Conservation (phyloP, 495 filamentous ascomycete species). For the Rusavskia elegans region DNA sequence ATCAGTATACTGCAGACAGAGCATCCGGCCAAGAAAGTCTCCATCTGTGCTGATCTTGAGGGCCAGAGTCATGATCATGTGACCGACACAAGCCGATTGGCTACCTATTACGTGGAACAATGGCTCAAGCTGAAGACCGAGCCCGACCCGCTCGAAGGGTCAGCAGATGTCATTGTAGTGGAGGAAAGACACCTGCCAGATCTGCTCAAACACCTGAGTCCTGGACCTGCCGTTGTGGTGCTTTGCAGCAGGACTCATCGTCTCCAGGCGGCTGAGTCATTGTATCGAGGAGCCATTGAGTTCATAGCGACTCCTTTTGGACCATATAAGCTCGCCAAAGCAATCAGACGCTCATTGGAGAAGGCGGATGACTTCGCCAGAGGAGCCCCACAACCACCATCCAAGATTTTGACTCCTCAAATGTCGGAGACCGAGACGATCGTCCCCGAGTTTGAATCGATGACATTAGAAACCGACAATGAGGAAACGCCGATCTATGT, state of each 20-base stretch:
- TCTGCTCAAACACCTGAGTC: background rate
- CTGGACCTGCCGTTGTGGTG: slow-evolving; percentile 6
- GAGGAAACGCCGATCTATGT: slow-evolving; percentile 4
- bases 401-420: background rate
- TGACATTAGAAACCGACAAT: slow-evolving; percentile 8
- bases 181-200: slow-evolving; percentile 16
- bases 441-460: slow-evolving; percentile 5
- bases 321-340: slow-evolving; percentile 49
- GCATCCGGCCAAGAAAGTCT: slow-evolving; percentile 5
- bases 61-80: background rate
- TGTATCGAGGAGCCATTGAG: slow-evolving; percentile 16
- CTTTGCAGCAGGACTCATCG: slow-evolving; percentile 11
- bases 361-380: slow-evolving; percentile 2
- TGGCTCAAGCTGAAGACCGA: slow-evolving; percentile 27
- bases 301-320: slow-evolving; percentile 40
- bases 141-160: background rate
- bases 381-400: background rate
- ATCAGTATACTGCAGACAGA: slow-evolving; percentile 3
- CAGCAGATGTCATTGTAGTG: slow-evolving; percentile 21
- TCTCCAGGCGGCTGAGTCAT: slow-evolving; percentile 1
- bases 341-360: slow-evolving; percentile 22
- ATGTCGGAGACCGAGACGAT: slow-evolving; percentile 3
- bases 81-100: slow-evolving; percentile 7
- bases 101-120: slow-evolving; percentile 21
- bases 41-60: slow-evolving; percentile 18